phyloP scores from a whole-genome alignment of 1,284 basidiomycete genomes.

The Erythrobasidium hasegawianum region DNA sequence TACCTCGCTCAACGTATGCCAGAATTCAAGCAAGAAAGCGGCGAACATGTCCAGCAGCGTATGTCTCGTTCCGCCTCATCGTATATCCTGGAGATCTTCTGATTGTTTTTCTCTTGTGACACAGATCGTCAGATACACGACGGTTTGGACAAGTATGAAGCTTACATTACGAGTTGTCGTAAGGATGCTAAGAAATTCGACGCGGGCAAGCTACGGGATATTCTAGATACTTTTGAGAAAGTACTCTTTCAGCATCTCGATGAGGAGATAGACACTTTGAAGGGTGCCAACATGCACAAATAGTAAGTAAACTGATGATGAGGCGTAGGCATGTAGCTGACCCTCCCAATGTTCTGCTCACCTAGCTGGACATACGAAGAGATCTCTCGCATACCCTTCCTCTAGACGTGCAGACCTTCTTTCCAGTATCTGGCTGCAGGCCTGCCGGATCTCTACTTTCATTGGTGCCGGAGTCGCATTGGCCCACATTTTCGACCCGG shows the following conservation, averaged over 20 bases:
- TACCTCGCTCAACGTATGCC: constrained; percentile 43
- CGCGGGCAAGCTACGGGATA: constrained; percentile 9
- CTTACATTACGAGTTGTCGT: constrained; percentile 17
- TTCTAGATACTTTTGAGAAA: constrained; percentile 29
- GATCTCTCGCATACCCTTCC: constrained; percentile 16
- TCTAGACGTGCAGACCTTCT: no score
- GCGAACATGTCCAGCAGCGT: constrained; percentile 24
- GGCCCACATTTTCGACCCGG: no score
- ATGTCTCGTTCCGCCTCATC: neutral
- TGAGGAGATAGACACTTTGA: constrained; percentile 30
- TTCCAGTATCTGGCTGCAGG: no score
- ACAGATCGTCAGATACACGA: constrained; percentile 24
- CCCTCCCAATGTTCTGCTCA: no score
- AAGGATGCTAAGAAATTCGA: constrained; percentile 7
- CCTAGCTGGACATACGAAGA: constrained; percentile 22
- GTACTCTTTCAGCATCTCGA: constrained; percentile 33
- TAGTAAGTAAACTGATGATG: no score
- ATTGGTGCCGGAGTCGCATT: no score
- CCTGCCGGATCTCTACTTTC: no score
- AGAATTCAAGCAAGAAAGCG: constrained; percentile 37
- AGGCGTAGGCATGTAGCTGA: no score
- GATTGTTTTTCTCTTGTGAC: neutral
- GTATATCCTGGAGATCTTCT: no score
- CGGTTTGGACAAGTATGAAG: constrained; percentile 27
- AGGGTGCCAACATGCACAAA: constrained; percentile 25